Percentiles rank a stretch among this genome's conserved stretches.
Evolutionary conservation across 345 rosid species (phyloP).

Genomic region (Dipteronia dyeriana): DNA sequence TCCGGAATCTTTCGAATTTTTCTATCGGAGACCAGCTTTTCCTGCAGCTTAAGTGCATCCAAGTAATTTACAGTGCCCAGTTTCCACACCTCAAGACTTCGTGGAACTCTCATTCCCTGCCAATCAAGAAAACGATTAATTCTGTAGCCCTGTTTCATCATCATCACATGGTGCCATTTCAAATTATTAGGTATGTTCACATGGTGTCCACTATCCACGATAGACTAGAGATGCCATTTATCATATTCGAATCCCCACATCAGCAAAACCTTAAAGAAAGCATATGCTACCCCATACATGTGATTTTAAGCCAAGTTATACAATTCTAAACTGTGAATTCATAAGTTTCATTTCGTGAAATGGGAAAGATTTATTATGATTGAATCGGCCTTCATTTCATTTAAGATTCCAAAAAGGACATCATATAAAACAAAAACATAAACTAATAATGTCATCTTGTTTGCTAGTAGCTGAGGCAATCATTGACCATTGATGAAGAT

Average conservation of each 20-base stretch:
- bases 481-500: not conserved
- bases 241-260: not conserved
- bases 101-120: conserved; percentile 59
- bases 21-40: conserved; percentile 56
- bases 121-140: conserved; percentile 16
- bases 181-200: conserved; percentile 8
- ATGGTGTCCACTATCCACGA: conserved; percentile 16
- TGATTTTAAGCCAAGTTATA: not conserved
- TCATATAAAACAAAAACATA: not conserved
- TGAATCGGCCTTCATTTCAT: not conserved
- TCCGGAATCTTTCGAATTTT: conserved; percentile 58
- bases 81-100: conserved; percentile 72
- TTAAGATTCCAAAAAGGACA: not conserved
- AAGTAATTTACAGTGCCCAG: conserved; percentile 70
- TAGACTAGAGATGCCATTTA: not conserved
- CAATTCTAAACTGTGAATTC: not conserved
- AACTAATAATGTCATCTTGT: not conserved
- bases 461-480: not conserved
- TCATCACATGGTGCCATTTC: conserved; percentile 8
- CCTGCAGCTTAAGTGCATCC: conserved; percentile 82
- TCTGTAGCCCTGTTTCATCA: not conserved
- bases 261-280: conserved; percentile 4
- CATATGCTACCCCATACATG: not conserved
- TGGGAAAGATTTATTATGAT: not conserved
- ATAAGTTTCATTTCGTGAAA: not conserved